phyloP scores from a whole-genome alignment of 177 flowering plant genomes.

The Tripterygium wilfordii region DNA sequence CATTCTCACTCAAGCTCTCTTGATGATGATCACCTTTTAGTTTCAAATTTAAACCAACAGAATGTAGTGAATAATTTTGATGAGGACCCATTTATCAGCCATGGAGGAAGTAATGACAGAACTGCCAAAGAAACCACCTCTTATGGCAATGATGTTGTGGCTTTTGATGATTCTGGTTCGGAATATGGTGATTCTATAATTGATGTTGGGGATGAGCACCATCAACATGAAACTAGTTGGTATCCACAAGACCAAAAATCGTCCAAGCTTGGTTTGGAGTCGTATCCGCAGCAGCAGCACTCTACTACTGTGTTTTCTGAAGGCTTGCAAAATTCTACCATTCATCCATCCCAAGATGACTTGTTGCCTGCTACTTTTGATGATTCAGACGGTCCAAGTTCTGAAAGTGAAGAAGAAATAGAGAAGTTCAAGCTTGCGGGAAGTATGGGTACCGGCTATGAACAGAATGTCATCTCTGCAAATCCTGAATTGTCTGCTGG shows the following conservation, averaged over 20 bases:
- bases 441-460: slow-evolving; percentile 4
- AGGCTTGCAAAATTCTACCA: slow-evolving; percentile 9
- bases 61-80: slow-evolving; percentile 14
- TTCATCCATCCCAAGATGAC: slow-evolving; percentile 27
- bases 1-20: slow-evolving; percentile 25
- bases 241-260: slow-evolving; percentile 22
- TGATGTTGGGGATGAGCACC: slow-evolving; percentile 17
- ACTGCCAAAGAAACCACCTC: slow-evolving; percentile 15
- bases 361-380: slow-evolving; percentile 41
- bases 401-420: slow-evolving; percentile 55
- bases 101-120: slow-evolving; percentile 12
- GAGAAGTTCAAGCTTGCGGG: slow-evolving; percentile 12
- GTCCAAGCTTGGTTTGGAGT: no score
- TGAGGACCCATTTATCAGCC: slow-evolving; percentile 21
- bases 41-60: slow-evolving; percentile 8
- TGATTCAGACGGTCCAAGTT: slow-evolving; percentile 55
- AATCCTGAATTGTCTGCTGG: slow-evolving; percentile 2
- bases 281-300: slow-evolving; percentile 11
- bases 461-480: slow-evolving; percentile 7
- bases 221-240: slow-evolving; percentile 15
- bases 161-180: slow-evolving; percentile 65
- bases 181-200: slow-evolving; percentile 33
- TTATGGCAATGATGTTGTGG: slow-evolving; percentile 21
- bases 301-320: slow-evolving; percentile 22
- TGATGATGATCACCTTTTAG: slow-evolving; percentile 16